Evolutionary conservation across 1,139 yeast genomes (phyloP), one percentile per base, ranked within the genome.

Genomic region (Hanseniaspora gamundiae): DNA sequence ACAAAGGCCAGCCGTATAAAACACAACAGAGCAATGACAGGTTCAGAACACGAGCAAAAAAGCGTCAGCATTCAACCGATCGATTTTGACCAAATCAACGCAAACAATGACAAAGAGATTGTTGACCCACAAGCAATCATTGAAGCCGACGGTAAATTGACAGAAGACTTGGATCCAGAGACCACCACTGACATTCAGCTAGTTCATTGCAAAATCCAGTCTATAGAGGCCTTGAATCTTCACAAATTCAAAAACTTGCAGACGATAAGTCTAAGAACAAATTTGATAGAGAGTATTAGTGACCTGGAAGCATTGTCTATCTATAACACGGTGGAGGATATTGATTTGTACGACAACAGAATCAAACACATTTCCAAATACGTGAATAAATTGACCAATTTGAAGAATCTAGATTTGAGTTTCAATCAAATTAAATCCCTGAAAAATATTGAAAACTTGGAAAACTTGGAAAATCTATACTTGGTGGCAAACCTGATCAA

Each of bases 291-390:
- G 29, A 75, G 83, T 17, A 71, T 88, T 42, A 74, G 78, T 40
- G 93, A 78, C 13, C 68, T 87, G 13, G 85, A 80, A 49, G 74
- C 70, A 2, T 59, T 88, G 19, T 69, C 71, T 1, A 71, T 74
- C 24, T 76, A 70, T 1, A 41, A 41, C 16, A 68, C 69, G 0
- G 55, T 91, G 53, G 84, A 76, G 52, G 94, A 87, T 51, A 66
- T 93, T 50, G 98, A 91, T 60, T 69, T 88, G 31, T 93, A 93
- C 59, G 98, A 93, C 62, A 93, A 93, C 64, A 68, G 95, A 52
- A 82, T 93, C 52, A 78, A 81, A 50, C 96, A 88, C 58, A 85
- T 91, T 44, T 81, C 91, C 14, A 64, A 65, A 26, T 78, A 74
- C 52, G 61, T 86, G 36, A 75, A 73, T 47, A 78, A 77, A 47